Evolutionary conservation across 129 eudicot species (phyloP), one percentile per base, ranked within the genome.

Genomic region (Pittosporum tobira): DNA sequence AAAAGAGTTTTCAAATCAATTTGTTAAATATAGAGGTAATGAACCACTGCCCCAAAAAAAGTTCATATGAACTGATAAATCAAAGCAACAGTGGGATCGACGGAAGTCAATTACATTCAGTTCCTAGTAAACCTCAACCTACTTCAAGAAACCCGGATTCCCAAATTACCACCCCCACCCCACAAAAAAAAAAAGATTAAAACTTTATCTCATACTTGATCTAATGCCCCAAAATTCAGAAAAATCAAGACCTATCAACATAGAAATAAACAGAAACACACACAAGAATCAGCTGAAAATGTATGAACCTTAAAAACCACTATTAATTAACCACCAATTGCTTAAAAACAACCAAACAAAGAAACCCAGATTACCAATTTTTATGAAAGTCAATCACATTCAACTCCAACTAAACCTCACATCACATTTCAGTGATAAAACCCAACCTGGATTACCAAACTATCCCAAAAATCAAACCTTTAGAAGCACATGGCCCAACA

Each of bases 241-340:
- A 28, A 40, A 71, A 51, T 44, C 45, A 61, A 53, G 53, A 13
- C 46, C 24, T 36, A 22, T 15, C 8, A 62, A 21, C 23, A 28
- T 63, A 28, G 27, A 47, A 58, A 37, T 40, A 37, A 62, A 70
- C 69, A 45, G 23, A 38, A 57, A 56, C 45, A 55, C 38, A 73
- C 49, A 66, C 68, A 23, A 61, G 34, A 73, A n/a, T n/a, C n/a
- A n/a, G n/a, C n/a, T n/a, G n/a, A n/a, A n/a, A n/a, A n/a, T n/a
- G n/a, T n/a, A n/a, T n/a, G n/a, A n/a, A n/a, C n/a, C n/a, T n/a
- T n/a, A n/a, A n/a, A n/a, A n/a, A n/a, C n/a, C n/a, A n/a, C n/a
- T n/a, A n/a, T n/a, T n/a, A n/a, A n/a, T n/a, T n/a, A n/a, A n/a
- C n/a, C n/a, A n/a, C n/a, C n/a, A n/a, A n/a, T n/a, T n/a, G n/a